Percentiles rank a stretch among this genome's conserved stretches.
phyloP scores from a whole-genome alignment of 2,329 filamentous ascomycete species.

The Monosporascus ibericus region DNA sequence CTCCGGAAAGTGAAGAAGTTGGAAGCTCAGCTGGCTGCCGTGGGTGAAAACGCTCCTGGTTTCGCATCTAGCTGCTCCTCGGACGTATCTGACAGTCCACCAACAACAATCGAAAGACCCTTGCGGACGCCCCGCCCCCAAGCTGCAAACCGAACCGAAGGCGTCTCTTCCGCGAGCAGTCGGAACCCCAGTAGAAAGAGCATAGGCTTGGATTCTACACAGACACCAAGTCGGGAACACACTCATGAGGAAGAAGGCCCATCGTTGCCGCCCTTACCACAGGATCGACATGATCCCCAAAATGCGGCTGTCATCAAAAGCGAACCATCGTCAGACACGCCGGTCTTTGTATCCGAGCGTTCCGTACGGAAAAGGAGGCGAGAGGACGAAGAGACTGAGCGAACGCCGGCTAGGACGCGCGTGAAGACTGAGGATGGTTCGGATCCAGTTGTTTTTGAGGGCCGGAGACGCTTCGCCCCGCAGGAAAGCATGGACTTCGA shows the following conservation, averaged over 20 bases:
- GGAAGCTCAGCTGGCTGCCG: constrained; percentile 28
- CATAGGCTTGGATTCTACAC: constrained; percentile 4
- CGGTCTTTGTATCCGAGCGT: constrained; percentile 45
- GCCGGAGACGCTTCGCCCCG: constrained; percentile 27
- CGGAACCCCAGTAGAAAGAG: neutral
- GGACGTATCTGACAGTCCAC: constrained; percentile 6
- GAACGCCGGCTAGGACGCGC: constrained; percentile 19
- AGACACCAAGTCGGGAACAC: constrained; percentile 1
- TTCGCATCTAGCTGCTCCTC: constrained; percentile 17
- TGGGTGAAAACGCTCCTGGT: constrained; percentile 5
- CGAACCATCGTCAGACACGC: constrained; percentile 49
- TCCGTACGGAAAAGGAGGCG: constrained; percentile 42
- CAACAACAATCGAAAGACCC: neutral
- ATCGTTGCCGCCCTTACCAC: constrained; percentile 26
- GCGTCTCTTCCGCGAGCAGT: no score
- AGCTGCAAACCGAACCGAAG: neutral
- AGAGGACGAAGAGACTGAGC: constrained; percentile 15
- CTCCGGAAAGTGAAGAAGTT: constrained; percentile 33
- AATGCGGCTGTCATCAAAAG: constrained; percentile 31
- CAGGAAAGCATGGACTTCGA: constrained; percentile 58
- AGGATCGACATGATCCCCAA: neutral
- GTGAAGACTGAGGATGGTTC: constrained; percentile 39
- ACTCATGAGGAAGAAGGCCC: constrained; percentile 6
- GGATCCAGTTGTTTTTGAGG: constrained; percentile 21
- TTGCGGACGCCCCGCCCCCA: neutral